phyloP scores from a whole-genome alignment of 441 rosid genomes.

The Jatropha podagrica region DNA sequence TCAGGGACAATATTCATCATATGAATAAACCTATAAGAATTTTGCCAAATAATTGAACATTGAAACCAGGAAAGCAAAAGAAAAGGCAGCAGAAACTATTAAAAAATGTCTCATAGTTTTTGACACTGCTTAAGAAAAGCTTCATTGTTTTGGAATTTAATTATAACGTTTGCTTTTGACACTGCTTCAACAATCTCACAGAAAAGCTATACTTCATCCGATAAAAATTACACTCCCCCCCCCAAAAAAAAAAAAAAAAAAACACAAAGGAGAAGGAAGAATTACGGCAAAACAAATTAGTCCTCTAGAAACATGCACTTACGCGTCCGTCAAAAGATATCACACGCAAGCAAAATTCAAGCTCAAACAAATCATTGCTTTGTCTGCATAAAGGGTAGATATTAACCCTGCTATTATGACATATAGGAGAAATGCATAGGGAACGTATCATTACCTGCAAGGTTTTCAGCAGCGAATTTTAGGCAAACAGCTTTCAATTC shows the following conservation, averaged over 20 bases:
- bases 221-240: too few relatives aligned
- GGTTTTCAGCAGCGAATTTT: constrained; percentile 52
- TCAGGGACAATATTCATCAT: background rate
- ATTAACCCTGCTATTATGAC: background rate
- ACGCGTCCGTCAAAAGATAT: background rate
- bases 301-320: background rate
- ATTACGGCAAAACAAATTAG: background rate
- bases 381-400: background rate
- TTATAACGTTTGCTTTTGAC: background rate
- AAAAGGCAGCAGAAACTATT: background rate
- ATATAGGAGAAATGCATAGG: constrained; percentile 5
- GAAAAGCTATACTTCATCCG: background rate
- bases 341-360: background rate
- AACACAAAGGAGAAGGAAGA: background rate
- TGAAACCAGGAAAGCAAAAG: background rate
- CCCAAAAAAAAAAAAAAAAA: too few relatives aligned
- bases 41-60: background rate
- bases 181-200: background rate
- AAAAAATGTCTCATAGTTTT: background rate
- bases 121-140: background rate
- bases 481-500: constrained; percentile 50
- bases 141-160: background rate
- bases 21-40: background rate
- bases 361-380: background rate
- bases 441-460: constrained; percentile 32